Percentiles rank a stretch among this genome's conserved stretches.
phyloP scores from a whole-genome alignment of 78 protist species.

The Speleostelium caveatum region DNA sequence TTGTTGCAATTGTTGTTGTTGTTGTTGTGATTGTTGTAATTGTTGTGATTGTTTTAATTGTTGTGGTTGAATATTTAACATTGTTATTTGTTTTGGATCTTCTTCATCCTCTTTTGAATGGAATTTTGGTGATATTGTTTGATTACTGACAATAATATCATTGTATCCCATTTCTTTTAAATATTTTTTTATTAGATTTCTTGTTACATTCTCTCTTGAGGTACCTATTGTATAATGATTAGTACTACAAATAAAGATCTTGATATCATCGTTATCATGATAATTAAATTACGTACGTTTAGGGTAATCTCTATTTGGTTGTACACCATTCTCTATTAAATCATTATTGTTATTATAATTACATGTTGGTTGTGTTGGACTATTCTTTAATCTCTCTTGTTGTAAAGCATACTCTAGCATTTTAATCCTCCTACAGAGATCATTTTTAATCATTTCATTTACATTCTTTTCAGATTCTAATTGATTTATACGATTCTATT shows the following conservation, averaged over 20 bases:
- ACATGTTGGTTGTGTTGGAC: background rate
- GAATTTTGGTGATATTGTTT: conserved; percentile 11
- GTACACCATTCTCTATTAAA: background rate
- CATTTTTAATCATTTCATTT: conserved; percentile 22
- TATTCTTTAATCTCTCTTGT: conserved; percentile 55
- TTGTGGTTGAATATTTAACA: background rate
- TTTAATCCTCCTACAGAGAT: conserved; percentile 44
- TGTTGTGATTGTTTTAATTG: background rate
- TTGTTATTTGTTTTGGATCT: background rate
- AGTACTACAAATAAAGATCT: background rate
- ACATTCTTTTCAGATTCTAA: conserved; percentile 53
- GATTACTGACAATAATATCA: conserved; percentile 42
- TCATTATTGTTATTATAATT: background rate
- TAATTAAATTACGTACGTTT: background rate
- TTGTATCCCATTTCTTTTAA: conserved; percentile 25
- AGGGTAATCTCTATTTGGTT: background rate
- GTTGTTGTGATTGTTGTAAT: conserved; percentile 2
- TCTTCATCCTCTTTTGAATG: background rate
- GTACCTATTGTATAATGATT: background rate
- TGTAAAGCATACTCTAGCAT: conserved; percentile 73
- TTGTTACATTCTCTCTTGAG: conserved; percentile 28
- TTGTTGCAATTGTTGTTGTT: background rate
- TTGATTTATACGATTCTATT: conserved; percentile 22
- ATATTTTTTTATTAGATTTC: conserved; percentile 41
- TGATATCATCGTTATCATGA: background rate